Evolutionary conservation across 192 early-diverging fungal genomes (phyloP), one percentile per base, ranked within the genome.

Genomic region (Coemansia sp.): DNA sequence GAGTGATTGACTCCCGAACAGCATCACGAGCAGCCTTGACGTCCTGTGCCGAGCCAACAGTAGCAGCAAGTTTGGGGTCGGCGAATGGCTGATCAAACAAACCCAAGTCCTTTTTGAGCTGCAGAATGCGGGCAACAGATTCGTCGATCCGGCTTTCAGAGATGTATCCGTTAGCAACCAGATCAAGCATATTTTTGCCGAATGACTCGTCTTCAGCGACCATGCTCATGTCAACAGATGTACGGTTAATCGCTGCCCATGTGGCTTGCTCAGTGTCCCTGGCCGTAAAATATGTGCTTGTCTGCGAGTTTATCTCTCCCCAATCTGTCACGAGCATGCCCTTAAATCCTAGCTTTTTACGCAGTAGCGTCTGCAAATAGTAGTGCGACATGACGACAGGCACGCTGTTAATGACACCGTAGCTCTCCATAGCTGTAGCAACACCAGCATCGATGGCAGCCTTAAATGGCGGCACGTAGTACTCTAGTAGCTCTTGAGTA

Each of bases 51-150:
- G 79, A 71, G 0, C 84, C 81, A 2, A 85, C 83, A 2, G 71
- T 48, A 9, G 18, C 40, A 19, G 21, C 9, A 34, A 55, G 53
- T 11, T 55, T 21, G 9, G 39, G 53, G 45, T 81, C 69, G 2
- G 62, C 64, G 15, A 64, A 73, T 47, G 78, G 75, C 7, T 57
- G 42, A n/a, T 79, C 72, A 44, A 87, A 82, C 10, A 87, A 52
- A 0, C 85, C 85, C 5, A 87, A 53, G 59, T 87, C 85, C 62
- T 87, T 87, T 62, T 87, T 87, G 19, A 85, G 66, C 64, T 87
- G 85, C 46, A 87, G 58, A 2, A 87, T 52, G 43, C 81, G 75
- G 2, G 66, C 82, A 10, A 72, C 84, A 6, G 82, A 82, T 23
- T 81, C 76, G 12, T 84, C 76, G 9, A 85, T 47, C 5, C 84